Evolutionary conservation across 2,329 filamentous ascomycete species (phyloP).

Genomic region (Helotiales sp.): DNA sequence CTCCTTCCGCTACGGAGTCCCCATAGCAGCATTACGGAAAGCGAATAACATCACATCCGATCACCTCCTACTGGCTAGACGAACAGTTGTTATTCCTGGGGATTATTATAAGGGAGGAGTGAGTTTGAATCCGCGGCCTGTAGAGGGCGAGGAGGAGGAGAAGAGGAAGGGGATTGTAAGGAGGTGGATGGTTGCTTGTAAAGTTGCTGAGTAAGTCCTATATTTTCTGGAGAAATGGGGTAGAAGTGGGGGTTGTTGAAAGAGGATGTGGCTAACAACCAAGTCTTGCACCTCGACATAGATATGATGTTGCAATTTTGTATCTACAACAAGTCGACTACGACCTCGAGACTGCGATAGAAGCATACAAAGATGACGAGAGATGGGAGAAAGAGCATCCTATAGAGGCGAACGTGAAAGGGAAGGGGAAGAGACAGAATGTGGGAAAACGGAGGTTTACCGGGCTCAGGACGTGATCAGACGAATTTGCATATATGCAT

Average conservation of each 20-base stretch:
- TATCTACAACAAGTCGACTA: conserved; percentile 73
- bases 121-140: conserved; percentile 66
- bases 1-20: conserved; percentile 70
- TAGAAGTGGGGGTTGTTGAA: background rate
- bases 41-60: conserved; percentile 72
- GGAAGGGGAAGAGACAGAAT: conserved; percentile 39
- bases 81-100: conserved; percentile 70
- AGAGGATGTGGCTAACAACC: conserved; percentile 32
- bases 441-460: conserved; percentile 33
- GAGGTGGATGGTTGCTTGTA: conserved; percentile 77
- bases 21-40: conserved; percentile 59
- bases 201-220: conserved; percentile 67
- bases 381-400: conserved; percentile 73
- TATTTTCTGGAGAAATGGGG: background rate
- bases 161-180: conserved; percentile 68
- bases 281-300: conserved; percentile 38
- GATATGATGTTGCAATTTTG: conserved; percentile 69
- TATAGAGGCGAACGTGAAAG: conserved; percentile 46
- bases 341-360: conserved; percentile 63
- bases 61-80: conserved; percentile 67
- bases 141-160: conserved; percentile 76
- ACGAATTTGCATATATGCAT: conserved; percentile 1
- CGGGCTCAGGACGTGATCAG: conserved; percentile 26
- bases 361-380: conserved; percentile 69
- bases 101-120: conserved; percentile 67